A percentile compares a stretch with the other conserved stretches of the same genome.
Conservation (phyloP, 352 stramenopile genomes). For the Phytophthora pisi region DNA sequence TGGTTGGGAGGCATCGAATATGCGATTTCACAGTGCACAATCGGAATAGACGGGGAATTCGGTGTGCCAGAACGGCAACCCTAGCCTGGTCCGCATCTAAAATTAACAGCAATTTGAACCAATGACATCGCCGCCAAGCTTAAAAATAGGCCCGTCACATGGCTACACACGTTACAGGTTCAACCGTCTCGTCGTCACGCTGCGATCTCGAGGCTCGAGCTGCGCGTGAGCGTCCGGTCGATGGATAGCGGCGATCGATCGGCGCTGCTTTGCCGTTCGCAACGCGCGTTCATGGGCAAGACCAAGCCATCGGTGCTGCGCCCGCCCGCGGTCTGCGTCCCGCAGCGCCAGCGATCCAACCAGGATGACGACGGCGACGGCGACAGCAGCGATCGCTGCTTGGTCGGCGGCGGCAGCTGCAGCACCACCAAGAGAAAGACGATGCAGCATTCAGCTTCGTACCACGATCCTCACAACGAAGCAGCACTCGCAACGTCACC, state of each 20-base stretch:
- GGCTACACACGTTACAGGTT: constrained; percentile 22
- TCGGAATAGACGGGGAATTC: constrained; percentile 10
- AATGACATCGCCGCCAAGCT: neutral
- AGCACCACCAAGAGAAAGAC: constrained; percentile 2
- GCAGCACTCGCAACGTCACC: constrained; percentile 6
- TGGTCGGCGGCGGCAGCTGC: neutral
- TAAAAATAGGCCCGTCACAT: constrained; percentile 36
- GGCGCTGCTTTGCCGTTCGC: constrained; percentile 2
- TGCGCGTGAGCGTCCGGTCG: constrained; percentile 10
- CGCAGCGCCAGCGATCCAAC: constrained; percentile 22
- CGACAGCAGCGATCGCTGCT: neutral
- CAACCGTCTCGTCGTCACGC: constrained; percentile 1
- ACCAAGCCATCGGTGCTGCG: constrained; percentile 9
- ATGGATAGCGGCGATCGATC: constrained; percentile 25
- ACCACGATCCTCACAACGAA: constrained; percentile 7
- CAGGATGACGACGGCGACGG: constrained; percentile 23
- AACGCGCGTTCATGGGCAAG: constrained; percentile 17
- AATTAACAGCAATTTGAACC: constrained; percentile 10
- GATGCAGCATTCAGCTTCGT: constrained; percentile 21
- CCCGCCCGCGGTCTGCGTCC: constrained; percentile 4
- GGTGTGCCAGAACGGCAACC: neutral
- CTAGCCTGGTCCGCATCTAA: constrained; percentile 3
- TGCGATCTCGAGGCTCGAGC: neutral
- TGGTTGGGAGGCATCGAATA: constrained; percentile 34
- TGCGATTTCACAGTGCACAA: constrained; percentile 12